Conservation (phyloP, 1,284 basidiomycete species). For the Tylopilus sp. region DNA sequence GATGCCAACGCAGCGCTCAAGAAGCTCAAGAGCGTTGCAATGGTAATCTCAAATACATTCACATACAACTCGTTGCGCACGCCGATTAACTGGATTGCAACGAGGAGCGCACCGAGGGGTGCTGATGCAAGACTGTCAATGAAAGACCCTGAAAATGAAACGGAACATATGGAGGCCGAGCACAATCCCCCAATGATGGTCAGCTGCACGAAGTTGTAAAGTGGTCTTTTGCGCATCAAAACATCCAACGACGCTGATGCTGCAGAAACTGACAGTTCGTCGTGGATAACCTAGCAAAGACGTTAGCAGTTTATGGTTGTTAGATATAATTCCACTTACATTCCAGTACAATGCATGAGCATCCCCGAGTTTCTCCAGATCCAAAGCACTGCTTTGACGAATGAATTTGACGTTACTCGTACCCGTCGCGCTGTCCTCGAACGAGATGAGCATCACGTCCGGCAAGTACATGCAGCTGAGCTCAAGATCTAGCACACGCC, state of each 20-base stretch:
- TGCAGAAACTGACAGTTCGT: slow-evolving; percentile 85
- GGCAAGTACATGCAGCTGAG: slow-evolving; percentile 91
- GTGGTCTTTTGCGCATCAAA: slow-evolving; percentile 77
- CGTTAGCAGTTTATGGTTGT: slow-evolving; percentile 6
- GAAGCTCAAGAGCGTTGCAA: slow-evolving; percentile 86
- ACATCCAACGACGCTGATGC: slow-evolving; percentile 80
- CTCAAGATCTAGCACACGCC: slow-evolving; percentile 86
- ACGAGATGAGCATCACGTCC: slow-evolving; percentile 85
- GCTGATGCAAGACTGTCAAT: slow-evolving; percentile 83
- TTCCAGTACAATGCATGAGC: slow-evolving; percentile 88
- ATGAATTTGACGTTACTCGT: slow-evolving; percentile 91
- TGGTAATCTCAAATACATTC: slow-evolving; percentile 90
- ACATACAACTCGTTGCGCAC: slow-evolving; percentile 86
- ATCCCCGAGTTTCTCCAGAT: slow-evolving; percentile 83
- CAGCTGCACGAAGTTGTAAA: slow-evolving; percentile 76
- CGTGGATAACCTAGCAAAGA: slow-evolving; percentile 79
- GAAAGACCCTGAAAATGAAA: slow-evolving; percentile 82
- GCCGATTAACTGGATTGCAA: slow-evolving; percentile 80
- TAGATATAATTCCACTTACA: slow-evolving; percentile 49
- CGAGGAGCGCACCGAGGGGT: slow-evolving; percentile 85
- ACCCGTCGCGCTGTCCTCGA: slow-evolving; percentile 86
- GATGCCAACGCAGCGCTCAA: slow-evolving; percentile 81
- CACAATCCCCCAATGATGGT: slow-evolving; percentile 87
- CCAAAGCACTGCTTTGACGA: slow-evolving; percentile 79
- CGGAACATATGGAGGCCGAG: slow-evolving; percentile 81